Percentiles rank a stretch among this genome's conserved stretches.
Conservation (phyloP, 495 filamentous ascomycete genomes). For the Neurospora intermedia region DNA sequence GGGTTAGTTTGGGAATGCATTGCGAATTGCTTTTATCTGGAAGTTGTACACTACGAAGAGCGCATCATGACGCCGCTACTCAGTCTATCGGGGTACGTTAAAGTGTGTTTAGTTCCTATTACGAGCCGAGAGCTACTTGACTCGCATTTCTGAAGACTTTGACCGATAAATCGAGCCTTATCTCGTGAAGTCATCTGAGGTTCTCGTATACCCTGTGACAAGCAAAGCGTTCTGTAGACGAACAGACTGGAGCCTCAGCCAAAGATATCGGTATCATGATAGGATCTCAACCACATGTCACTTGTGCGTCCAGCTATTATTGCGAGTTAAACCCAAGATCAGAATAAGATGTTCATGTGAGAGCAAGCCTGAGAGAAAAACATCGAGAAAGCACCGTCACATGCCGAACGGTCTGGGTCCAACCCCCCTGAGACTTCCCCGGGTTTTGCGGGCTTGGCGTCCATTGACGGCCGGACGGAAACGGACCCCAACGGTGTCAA, state of each 20-base stretch:
- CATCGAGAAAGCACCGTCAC: not conserved
- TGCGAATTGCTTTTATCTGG: not conserved
- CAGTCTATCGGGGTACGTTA: not conserved
- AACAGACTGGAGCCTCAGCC: not conserved
- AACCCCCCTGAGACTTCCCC: not conserved
- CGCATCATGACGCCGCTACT: not conserved
- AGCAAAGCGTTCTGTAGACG: not conserved
- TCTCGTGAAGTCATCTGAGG: not conserved
- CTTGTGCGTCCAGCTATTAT: not conserved
- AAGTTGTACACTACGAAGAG: not conserved
- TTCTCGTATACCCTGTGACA: not conserved
- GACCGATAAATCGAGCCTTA: not conserved
- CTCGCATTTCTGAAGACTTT: not conserved
- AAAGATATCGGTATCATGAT: not conserved
- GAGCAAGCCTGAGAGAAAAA: not conserved
- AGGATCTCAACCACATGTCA: not conserved
- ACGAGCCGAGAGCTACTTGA: not conserved
- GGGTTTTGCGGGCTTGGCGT: not conserved
- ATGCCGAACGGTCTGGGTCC: not conserved
- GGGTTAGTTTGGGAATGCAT: not conserved
- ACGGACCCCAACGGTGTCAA: not conserved
- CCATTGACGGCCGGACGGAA: not conserved
- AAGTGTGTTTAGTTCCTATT: not conserved
- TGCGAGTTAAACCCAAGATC: not conserved
- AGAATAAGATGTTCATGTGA: not conserved